Base-by-base conservation (phyloP, 768 basidiomycete genomes). In the Tephrocybe sp. region DNA sequence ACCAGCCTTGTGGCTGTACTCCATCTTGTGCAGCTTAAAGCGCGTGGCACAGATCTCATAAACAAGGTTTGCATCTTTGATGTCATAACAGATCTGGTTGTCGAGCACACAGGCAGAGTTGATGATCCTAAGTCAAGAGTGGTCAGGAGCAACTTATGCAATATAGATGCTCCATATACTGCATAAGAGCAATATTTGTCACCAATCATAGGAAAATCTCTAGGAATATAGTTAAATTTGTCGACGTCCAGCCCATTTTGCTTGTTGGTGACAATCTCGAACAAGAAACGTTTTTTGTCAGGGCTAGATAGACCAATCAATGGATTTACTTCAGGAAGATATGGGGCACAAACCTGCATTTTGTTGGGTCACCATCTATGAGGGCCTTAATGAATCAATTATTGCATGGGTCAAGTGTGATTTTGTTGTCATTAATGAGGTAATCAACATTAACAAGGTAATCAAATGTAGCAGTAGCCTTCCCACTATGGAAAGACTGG, bases 191-290 rank as follows among this genome's bases (percentile, higher is more conserved):
- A 53, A 74, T 76, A 67, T 55, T 74, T 72, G 38, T 87, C 84
- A 12, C 88, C 90, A 28, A 90, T 79, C 59, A 84, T 84, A 45
- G 83, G 80, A 0, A 80, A 81, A 60, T 93, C 91, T 2, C 91
- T 74, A 5, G 81, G 72, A 49, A 93, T 89, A 56, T 93, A 93
- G 61, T 93, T 91, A 47, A 90, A 88, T 88, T 92, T 92, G 74
- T 93, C 90, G 4, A 93, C 90, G 59, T 93, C 91, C 3, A 93
- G 73, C 0, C 91, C 91, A 54, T 92, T 93, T 6, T 81, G 72
- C 64, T 79, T 79, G 68, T 93, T 93, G 0, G 90, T 84, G 2
- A 93, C 88, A 45, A 93, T 92, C 46, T 93, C 87, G 60, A 93
- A 93, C 2, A 93, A 67, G 58, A 88, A 93, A 0, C 70, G 65